These are phyloP conservation scores for Emmonsiellopsis sp. DNA, from an alignment of 2,329 filamentous ascomycete species.

Conservation along the genomic window DNA sequence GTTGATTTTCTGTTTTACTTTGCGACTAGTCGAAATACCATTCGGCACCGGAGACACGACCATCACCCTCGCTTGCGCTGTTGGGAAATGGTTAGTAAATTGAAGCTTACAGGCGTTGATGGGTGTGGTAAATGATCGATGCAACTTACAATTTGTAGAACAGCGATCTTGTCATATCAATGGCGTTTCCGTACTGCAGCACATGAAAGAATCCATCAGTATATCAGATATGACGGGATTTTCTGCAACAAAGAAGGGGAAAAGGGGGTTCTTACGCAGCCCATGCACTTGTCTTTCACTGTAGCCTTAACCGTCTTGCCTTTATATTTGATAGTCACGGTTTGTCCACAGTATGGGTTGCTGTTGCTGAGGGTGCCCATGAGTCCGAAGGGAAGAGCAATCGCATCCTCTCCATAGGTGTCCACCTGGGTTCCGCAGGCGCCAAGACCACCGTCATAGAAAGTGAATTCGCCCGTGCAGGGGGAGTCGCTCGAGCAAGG, in stretches of 20 bases:
- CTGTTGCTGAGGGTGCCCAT: conserved; percentile 58
- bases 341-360: conserved; percentile 63
- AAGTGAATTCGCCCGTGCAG: conserved; percentile 59
- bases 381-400: conserved; percentile 57
- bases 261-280: conserved; percentile 52
- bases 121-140: neutral
- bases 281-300: conserved; percentile 68
- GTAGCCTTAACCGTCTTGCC: conserved; percentile 51
- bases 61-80: conserved; percentile 22
- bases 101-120: neutral
- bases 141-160: conserved; percentile 24
- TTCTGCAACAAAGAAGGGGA: conserved; percentile 34
- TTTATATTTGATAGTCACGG: conserved; percentile 52
- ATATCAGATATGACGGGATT: conserved; percentile 47
- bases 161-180: conserved; percentile 24
- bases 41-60: conserved; percentile 34
- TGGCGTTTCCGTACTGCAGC: conserved; percentile 14
- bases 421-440: conserved; percentile 58
- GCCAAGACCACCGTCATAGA: conserved; percentile 60
- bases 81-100: conserved; percentile 13
- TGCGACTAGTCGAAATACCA: conserved; percentile 28
- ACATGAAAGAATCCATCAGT: conserved; percentile 22
- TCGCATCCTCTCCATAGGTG: conserved; percentile 50
- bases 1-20: neutral
- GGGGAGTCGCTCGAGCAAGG: conserved; percentile 19